These are phyloP conservation scores for Durotheca rogersii DNA, from an alignment of 495 filamentous ascomycete genomes.

Conservation along the genomic window DNA sequence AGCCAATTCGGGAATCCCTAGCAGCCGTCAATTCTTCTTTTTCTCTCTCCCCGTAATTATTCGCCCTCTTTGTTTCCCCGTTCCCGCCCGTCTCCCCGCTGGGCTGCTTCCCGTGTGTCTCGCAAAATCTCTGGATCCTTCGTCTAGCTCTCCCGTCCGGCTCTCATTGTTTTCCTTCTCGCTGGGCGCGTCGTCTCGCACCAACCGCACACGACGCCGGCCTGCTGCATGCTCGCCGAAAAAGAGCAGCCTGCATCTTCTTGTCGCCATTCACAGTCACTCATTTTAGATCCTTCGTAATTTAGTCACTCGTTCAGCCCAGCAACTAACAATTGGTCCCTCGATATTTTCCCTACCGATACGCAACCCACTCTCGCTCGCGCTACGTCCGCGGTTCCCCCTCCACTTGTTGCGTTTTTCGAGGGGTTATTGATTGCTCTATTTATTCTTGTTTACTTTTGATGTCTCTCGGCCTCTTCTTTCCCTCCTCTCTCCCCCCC, in stretches of 20 bases:
- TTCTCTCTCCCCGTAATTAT: too few relatives aligned
- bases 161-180: conserved; percentile 28
- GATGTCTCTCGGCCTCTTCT: conserved; percentile 1
- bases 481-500: background rate
- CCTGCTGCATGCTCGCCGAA: conserved; percentile 9
- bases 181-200: conserved; percentile 23
- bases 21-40: too few relatives aligned
- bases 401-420: too few relatives aligned
- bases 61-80: too few relatives aligned
- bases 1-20: conserved; percentile 28
- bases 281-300: conserved; percentile 19
- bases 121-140: conserved; percentile 24
- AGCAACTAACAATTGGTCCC: background rate
- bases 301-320: conserved; percentile 6
- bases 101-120: conserved; percentile 12
- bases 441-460: conserved; percentile 11
- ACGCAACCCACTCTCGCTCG: too few relatives aligned
- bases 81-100: too few relatives aligned
- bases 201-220: conserved; percentile 9
- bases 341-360: conserved; percentile 3
- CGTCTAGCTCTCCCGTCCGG: conserved; percentile 11
- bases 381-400: too few relatives aligned
- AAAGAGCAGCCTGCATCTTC: conserved; percentile 26
- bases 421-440: conserved; percentile 23
- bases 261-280: conserved; percentile 18